Conservation (phyloP, 306 rosid genomes). For the Prunus salicina region DNA sequence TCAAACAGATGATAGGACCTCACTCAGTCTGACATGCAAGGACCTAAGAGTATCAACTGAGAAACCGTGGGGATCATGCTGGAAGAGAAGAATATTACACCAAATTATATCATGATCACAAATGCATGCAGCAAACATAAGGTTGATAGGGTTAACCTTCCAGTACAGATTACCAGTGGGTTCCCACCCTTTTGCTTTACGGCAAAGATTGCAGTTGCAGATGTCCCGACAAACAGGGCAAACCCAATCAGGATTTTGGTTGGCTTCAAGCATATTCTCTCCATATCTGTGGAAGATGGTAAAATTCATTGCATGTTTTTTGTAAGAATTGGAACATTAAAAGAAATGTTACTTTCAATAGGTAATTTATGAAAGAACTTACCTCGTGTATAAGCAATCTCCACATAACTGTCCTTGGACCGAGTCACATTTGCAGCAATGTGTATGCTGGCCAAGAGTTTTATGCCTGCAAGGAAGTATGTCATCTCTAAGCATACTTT, state of each 20-base stretch:
- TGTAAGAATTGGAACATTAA: neutral
- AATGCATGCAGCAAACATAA: constrained; percentile 2
- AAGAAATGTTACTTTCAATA: neutral
- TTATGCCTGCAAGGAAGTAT: constrained; percentile 53
- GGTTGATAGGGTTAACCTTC: constrained; percentile 47
- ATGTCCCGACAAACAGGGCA: constrained; percentile 74
- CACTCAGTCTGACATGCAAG: neutral
- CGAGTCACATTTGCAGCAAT: constrained; percentile 59
- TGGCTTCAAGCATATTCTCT: constrained; percentile 62
- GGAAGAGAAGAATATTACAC: neutral
- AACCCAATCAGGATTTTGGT: constrained; percentile 43
- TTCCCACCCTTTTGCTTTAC: constrained; percentile 69
- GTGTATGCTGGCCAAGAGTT: constrained; percentile 52
- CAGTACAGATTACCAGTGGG: constrained; percentile 60
- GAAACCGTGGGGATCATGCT: neutral
- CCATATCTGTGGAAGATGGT: constrained; percentile 47
- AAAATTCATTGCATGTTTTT: neutral
- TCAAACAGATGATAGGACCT: neutral
- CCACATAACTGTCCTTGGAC: constrained; percentile 68
- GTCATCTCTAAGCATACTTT: neutral
- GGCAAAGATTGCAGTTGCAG: constrained; percentile 73
- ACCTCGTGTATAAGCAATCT: constrained; percentile 87
- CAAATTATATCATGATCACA: neutral
- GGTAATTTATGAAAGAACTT: constrained; percentile 5
- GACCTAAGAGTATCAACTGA: neutral